Evolutionary conservation across 768 basidiomycete genomes (phyloP).

Genomic region (Serendipita sp.): DNA sequence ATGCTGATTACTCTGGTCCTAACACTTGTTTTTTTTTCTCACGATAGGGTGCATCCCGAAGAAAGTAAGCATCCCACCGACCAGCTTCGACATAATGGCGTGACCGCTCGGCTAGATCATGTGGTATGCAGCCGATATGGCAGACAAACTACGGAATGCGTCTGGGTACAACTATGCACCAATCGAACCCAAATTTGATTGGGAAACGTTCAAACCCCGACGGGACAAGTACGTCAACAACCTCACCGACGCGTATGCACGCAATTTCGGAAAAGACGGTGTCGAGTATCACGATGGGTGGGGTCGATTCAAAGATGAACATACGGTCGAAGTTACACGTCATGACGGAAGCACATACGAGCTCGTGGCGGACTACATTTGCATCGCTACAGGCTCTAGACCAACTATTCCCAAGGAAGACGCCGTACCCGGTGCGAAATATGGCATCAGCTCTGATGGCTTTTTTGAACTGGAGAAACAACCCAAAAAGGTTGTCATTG

Average conservation of each 20-base stretch:
- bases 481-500: constrained; percentile 83
- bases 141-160: constrained; percentile 70
- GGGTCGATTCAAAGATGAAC: constrained; percentile 55
- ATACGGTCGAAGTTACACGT: constrained; percentile 54
- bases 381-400: constrained; percentile 73
- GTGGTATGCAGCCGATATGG: constrained; percentile 91
- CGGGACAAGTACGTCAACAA: constrained; percentile 88
- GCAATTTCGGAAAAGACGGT: constrained; percentile 70
- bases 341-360: constrained; percentile 52
- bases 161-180: constrained; percentile 32
- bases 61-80: constrained; percentile 47
- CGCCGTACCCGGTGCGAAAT: constrained; percentile 72
- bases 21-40: constrained; percentile 1
- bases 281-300: constrained; percentile 77
- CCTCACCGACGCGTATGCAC: constrained; percentile 84
- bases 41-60: constrained; percentile 84
- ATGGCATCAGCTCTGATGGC: constrained; percentile 87
- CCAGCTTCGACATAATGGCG: no score
- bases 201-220: constrained; percentile 81
- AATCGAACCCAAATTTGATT: constrained; percentile 57
- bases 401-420: constrained; percentile 68
- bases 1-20: background rate
- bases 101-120: no score
- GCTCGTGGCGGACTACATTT: constrained; percentile 61
- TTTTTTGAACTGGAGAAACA: constrained; percentile 88